A percentile compares a stretch with the other conserved stretches of the same genome.
Conservation (phyloP, 768 basidiomycete genomes). For the Mycena albidolilacea region DNA sequence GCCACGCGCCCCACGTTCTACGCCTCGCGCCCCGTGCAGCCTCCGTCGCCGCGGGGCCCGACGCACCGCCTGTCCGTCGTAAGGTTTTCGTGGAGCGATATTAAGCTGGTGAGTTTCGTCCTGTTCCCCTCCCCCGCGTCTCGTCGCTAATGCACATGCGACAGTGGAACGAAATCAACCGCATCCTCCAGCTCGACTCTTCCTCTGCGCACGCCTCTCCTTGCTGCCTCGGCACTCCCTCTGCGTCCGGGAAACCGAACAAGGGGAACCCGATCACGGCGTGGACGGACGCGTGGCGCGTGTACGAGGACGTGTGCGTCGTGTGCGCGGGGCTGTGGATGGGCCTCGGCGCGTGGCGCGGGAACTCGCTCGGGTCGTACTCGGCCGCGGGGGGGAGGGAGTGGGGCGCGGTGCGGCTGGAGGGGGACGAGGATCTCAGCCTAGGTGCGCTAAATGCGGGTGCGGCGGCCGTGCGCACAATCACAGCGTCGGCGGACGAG, state of each 20-base stretch:
- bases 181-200: constrained; percentile 72
- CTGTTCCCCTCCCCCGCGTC: neutral
- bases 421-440: constrained; percentile 76
- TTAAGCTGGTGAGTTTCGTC: constrained; percentile 53
- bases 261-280: constrained; percentile 60
- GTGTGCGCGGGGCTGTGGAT: constrained; percentile 89
- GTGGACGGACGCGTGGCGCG: constrained; percentile 84
- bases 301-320: constrained; percentile 90
- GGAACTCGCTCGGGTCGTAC: constrained; percentile 63
- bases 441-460: constrained; percentile 42
- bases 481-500: too few relatives aligned
- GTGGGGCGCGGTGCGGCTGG: constrained; percentile 72
- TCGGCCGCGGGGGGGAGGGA: constrained; percentile 65
- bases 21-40: constrained; percentile 64
- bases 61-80: constrained; percentile 73
- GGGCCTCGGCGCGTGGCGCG: constrained; percentile 68
- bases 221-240: constrained; percentile 51
- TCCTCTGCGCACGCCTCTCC: constrained; percentile 47
- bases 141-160: constrained; percentile 2
- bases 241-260: constrained; percentile 38
- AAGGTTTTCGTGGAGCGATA: constrained; percentile 88
- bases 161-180: constrained; percentile 86
- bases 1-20: constrained; percentile 78
- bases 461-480: too few relatives aligned
- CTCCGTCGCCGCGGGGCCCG: constrained; percentile 52